phyloP scores from a whole-genome alignment of 306 rosid genomes.

The Phaseolus lunatus region DNA sequence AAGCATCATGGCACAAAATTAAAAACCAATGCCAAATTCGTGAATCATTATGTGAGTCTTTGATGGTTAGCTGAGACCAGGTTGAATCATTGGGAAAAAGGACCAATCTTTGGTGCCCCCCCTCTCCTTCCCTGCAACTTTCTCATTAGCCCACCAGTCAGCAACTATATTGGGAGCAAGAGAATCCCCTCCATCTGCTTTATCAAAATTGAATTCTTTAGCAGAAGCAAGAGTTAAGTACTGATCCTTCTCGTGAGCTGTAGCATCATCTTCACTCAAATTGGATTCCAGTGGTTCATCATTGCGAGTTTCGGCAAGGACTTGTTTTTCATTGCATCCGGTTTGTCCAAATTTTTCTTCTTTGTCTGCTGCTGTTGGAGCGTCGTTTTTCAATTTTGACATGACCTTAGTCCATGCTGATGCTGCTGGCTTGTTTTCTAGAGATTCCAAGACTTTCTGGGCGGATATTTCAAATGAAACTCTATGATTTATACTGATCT shows the following conservation, averaged over 20 bases:
- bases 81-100: constrained; percentile 82
- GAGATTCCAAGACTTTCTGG: constrained; percentile 37
- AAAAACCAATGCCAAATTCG: constrained; percentile 39
- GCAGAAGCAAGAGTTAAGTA: constrained; percentile 66
- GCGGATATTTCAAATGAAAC: constrained; percentile 57
- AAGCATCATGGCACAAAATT: constrained; percentile 40
- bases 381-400: constrained; percentile 40
- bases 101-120: constrained; percentile 70
- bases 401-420: constrained; percentile 45
- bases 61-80: constrained; percentile 60
- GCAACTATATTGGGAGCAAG: constrained; percentile 56
- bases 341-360: constrained; percentile 45
- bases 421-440: constrained; percentile 52
- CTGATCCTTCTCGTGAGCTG: constrained; percentile 59
- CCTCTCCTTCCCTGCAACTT: constrained; percentile 65
- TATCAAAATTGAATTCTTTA: constrained; percentile 88
- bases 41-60: constrained; percentile 37
- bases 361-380: constrained; percentile 35
- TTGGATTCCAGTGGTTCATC: constrained; percentile 45
- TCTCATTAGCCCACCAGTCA: constrained; percentile 95
- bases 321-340: constrained; percentile 29
- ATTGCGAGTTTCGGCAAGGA: constrained; percentile 51
- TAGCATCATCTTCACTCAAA: constrained; percentile 49
- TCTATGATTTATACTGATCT: constrained; percentile 47
- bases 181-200: constrained; percentile 79